A percentile compares a stretch with the other conserved stretches of the same genome.
Conservation (phyloP, 2,329 filamentous ascomycete species). For the Xylaria arbuscula region DNA sequence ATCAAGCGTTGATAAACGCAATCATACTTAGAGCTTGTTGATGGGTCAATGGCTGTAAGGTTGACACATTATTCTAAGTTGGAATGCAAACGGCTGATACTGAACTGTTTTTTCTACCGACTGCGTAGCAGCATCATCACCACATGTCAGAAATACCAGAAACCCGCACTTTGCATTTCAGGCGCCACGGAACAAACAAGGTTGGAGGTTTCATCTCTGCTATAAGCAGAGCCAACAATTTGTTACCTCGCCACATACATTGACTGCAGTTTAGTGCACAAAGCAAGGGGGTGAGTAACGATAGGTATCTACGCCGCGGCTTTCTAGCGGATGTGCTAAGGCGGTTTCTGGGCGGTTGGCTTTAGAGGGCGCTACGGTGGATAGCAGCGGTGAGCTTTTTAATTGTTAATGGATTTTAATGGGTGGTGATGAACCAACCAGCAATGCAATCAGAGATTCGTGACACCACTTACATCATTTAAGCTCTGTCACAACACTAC, state of each 20-base stretch:
- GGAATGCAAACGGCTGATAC: no score
- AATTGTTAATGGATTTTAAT: background rate
- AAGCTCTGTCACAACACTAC: no score
- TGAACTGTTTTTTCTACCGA: no score
- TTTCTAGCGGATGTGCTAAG: background rate
- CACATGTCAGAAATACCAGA: background rate
- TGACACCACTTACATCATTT: background rate
- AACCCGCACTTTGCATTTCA: background rate
- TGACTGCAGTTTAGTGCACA: background rate
- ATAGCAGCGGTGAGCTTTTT: constrained; percentile 3
- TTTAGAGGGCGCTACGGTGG: constrained; percentile 5
- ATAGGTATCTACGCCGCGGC: background rate
- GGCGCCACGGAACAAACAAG: background rate
- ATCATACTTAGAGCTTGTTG: background rate
- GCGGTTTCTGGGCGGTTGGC: background rate
- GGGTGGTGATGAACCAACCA: background rate
- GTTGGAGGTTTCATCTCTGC: background rate
- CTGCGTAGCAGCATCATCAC: background rate
- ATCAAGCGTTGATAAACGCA: background rate
- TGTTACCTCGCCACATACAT: background rate
- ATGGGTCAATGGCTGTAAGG: background rate
- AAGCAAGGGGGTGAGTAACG: background rate
- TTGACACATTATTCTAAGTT: background rate
- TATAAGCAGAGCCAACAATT: background rate
- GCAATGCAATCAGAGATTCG: background rate